Evolutionary conservation across 1,284 basidiomycete species (phyloP).

Genomic region (Chiua sp.): DNA sequence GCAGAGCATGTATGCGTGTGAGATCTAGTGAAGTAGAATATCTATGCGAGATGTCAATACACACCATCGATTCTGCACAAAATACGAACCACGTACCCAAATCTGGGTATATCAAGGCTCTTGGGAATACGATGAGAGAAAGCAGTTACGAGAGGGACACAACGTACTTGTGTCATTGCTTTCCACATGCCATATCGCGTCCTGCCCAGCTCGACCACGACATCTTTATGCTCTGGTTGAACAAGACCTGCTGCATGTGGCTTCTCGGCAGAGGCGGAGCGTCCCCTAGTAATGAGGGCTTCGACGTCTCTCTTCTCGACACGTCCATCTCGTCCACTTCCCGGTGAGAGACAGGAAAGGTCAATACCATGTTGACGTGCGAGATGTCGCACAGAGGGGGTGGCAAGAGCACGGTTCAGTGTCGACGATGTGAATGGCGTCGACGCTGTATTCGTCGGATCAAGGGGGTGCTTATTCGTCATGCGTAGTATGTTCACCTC

Average conservation of each 20-base stretch:
- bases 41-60: conserved; percentile 38
- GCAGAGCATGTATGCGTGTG: conserved; percentile 73
- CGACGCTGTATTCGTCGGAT: conserved; percentile 53
- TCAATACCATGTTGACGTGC: conserved; percentile 72
- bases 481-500: not conserved
- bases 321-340: conserved; percentile 78
- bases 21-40: conserved; percentile 87
- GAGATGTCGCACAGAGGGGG: conserved; percentile 81
- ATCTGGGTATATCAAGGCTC: conserved; percentile 84
- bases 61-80: not conserved
- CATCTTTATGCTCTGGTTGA: conserved; percentile 34
- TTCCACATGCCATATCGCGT: conserved; percentile 89
- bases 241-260: not conserved
- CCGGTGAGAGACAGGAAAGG: conserved; percentile 61
- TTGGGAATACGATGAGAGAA: conserved; percentile 34
- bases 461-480: conserved; percentile 60
- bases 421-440: conserved; percentile 15
- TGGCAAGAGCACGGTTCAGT: conserved; percentile 58
- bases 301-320: conserved; percentile 82
- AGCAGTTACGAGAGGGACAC: not conserved
- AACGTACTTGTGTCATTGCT: conserved; percentile 76
- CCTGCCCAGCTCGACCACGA: conserved; percentile 74
- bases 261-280: not conserved
- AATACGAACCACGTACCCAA: conserved; percentile 54
- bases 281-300: conserved; percentile 49